Base-by-base conservation (phyloP, 139 green algal genomes). In the Coccomyxa sp. region DNA sequence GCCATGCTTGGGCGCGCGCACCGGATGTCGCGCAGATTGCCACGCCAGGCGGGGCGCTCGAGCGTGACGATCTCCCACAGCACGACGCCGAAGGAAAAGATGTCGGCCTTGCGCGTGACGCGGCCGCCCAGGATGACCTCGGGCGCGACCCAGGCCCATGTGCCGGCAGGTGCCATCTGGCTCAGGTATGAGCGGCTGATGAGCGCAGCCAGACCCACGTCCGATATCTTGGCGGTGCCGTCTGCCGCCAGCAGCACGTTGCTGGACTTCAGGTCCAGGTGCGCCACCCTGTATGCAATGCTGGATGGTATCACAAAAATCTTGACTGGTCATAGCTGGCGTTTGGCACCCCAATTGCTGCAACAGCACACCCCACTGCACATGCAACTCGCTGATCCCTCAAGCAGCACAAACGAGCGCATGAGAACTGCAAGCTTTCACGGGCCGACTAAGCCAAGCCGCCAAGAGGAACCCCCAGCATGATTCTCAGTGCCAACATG, bases 31-130 rank as follows among this genome's bases (percentile, higher is more conserved):
- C 79, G 30, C 71, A 87, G 77, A 66, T 80, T 68, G 17, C 86
- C 83, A 17, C 86, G 58, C 63, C 63, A 71, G 25, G 80, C 17
- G 0, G 86, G 86, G 28, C 67, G 74, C 25, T 88, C 80, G 13
- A 51, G 58, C 0, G 83, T 87, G 51, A 38, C 81, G 17, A 89
- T 83, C 77, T 89, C 86, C 79, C 79, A 87, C n/a, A 87, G 79
- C 66, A 88, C 31, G n/a, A 88, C 81, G 13, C 51, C 85, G 30
- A 82, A 89, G 1, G 45, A 79, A 74, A 83, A 90, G 16, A 86
- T 86, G 79, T 90, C 87, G 66, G 68, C 79, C 17, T 83, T 83
- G 28, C 75, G 32, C 0, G 85, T 90, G 23, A 77, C 71, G 18
- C 21, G 18, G 27, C 71, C 63, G 18, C 63, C 63, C 18, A 71